Evolutionary conservation across 768 basidiomycete species (phyloP).

Genomic region (Cystobasidium onofrii): DNA sequence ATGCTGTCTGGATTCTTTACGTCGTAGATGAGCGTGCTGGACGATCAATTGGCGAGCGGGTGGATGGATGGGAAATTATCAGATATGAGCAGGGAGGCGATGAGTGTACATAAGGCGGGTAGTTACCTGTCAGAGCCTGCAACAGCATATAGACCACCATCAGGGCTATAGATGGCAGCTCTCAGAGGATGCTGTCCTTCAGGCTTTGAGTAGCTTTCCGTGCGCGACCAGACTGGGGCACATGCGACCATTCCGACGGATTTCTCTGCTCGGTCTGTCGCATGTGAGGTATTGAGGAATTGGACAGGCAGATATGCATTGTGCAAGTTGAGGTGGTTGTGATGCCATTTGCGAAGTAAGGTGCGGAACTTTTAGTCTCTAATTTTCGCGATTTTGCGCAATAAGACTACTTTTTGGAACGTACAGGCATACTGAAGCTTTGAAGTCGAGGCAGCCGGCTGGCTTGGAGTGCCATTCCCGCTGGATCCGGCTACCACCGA

Average conservation of each 20-base stretch:
- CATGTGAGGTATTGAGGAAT: not conserved
- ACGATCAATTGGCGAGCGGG: not conserved
- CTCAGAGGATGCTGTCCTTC: slow-evolving; percentile 58
- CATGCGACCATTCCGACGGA: slow-evolving; percentile 18
- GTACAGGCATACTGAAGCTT: not conserved
- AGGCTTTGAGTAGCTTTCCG: slow-evolving; percentile 52
- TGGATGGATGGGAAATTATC: not conserved
- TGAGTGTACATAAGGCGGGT: not conserved
- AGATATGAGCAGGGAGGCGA: not conserved
- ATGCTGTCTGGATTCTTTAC: not conserved
- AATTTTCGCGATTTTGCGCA: too few species aligned
- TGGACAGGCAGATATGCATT: not conserved
- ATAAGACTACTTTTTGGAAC: not conserved
- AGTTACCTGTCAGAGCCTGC: slow-evolving; percentile 66
- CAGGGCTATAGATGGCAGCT: slow-evolving; percentile 70
- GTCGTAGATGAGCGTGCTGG: slow-evolving; percentile 34
- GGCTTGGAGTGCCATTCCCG: not conserved
- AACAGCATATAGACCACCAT: slow-evolving; percentile 81
- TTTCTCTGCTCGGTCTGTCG: slow-evolving; percentile 28
- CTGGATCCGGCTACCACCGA: not conserved
- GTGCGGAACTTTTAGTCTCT: too few species aligned
- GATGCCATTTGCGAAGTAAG: too few species aligned
- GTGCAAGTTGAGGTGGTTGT: too few species aligned
- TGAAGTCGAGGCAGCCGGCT: not conserved
- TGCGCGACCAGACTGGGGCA: slow-evolving; percentile 1